phyloP scores from a whole-genome alignment of 2,329 filamentous ascomycete species.

The Ascochyta viciae-villosae region DNA sequence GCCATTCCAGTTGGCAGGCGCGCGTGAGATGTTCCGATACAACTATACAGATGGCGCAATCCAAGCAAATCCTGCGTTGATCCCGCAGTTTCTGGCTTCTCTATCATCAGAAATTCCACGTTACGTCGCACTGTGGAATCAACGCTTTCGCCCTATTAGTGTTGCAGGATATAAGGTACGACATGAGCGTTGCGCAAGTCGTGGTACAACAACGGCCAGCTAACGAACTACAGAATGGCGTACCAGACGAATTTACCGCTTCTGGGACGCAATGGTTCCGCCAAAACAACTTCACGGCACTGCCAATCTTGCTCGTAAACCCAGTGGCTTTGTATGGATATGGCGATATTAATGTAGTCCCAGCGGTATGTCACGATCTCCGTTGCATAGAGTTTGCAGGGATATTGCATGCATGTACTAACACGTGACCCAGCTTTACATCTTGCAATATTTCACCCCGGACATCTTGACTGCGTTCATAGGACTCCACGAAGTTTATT shows the following conservation, averaged over 20 bases:
- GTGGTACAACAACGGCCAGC: slow-evolving; percentile 16
- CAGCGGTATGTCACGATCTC: slow-evolving; percentile 43
- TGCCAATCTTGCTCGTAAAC: slow-evolving; percentile 45
- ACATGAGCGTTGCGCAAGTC: slow-evolving; percentile 8
- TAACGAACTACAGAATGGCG: slow-evolving; percentile 43
- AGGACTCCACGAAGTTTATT: slow-evolving; percentile 46
- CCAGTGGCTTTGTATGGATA: slow-evolving; percentile 49
- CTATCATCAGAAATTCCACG: slow-evolving; percentile 44
- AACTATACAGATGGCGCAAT: slow-evolving; percentile 43
- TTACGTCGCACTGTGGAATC: slow-evolving; percentile 43
- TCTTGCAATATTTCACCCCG: slow-evolving; percentile 49
- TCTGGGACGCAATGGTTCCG: slow-evolving; percentile 46
- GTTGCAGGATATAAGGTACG: slow-evolving; percentile 45
- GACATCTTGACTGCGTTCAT: slow-evolving; percentile 48
- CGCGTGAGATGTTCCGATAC: slow-evolving; percentile 43
- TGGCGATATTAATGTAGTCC: slow-evolving; percentile 47
- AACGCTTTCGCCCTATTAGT: slow-evolving; percentile 43
- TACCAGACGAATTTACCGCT: slow-evolving; percentile 45
- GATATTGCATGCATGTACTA: slow-evolving; percentile 33
- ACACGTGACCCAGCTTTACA: slow-evolving; percentile 46
- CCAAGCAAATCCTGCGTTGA: slow-evolving; percentile 28
- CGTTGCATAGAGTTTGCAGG: slow-evolving; percentile 27
- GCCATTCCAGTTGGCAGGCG: slow-evolving; percentile 42
- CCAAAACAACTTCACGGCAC: slow-evolving; percentile 45
- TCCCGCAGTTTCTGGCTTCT: slow-evolving; percentile 31